phyloP scores from a whole-genome alignment of 2,329 filamentous ascomycete genomes.

The Paracoccidioides lutzii region DNA sequence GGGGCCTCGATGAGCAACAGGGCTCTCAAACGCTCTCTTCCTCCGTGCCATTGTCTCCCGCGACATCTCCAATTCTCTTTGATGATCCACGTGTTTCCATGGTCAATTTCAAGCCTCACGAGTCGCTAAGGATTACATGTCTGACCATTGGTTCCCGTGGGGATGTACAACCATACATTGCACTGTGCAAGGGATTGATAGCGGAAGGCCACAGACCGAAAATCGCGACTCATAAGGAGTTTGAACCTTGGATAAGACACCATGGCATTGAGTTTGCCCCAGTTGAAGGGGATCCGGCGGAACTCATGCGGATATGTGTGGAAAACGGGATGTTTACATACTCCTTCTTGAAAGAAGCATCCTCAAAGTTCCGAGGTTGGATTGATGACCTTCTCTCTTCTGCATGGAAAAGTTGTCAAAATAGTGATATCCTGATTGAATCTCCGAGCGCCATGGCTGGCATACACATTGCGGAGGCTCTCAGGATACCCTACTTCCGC shows the following conservation, averaged over 20 bases:
- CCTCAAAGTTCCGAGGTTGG: slow-evolving; percentile 82
- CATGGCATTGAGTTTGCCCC: slow-evolving; percentile 87
- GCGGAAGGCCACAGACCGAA: slow-evolving; percentile 74
- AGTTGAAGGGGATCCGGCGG: slow-evolving; percentile 80
- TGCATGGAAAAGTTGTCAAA: slow-evolving; percentile 72
- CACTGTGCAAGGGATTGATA: slow-evolving; percentile 77
- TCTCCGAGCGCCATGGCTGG: slow-evolving; percentile 94
- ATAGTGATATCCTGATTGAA: slow-evolving; percentile 81
- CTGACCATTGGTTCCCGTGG: slow-evolving; percentile 91
- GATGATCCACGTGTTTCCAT: slow-evolving; percentile 82
- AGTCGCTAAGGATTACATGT: slow-evolving; percentile 74
- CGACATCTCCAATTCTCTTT: slow-evolving; percentile 58
- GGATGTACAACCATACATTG: slow-evolving; percentile 96
- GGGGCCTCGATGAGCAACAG: slow-evolving; percentile 25
- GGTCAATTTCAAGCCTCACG: slow-evolving; percentile 75
- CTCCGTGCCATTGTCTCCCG: slow-evolving; percentile 21
- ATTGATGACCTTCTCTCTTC: slow-evolving; percentile 76
- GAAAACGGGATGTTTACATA: slow-evolving; percentile 96
- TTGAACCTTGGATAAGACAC: slow-evolving; percentile 75
- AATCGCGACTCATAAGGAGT: slow-evolving; percentile 88
- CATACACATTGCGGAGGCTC: slow-evolving; percentile 90
- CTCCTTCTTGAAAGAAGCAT: slow-evolving; percentile 78
- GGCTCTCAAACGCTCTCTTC: slow-evolving; percentile 13
- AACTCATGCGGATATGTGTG: slow-evolving; percentile 91
- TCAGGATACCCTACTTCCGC: slow-evolving; percentile 88